These are phyloP conservation scores for Moricandia arvensis DNA, from an alignment of 345 rosid genomes.

Conservation along the genomic window DNA sequence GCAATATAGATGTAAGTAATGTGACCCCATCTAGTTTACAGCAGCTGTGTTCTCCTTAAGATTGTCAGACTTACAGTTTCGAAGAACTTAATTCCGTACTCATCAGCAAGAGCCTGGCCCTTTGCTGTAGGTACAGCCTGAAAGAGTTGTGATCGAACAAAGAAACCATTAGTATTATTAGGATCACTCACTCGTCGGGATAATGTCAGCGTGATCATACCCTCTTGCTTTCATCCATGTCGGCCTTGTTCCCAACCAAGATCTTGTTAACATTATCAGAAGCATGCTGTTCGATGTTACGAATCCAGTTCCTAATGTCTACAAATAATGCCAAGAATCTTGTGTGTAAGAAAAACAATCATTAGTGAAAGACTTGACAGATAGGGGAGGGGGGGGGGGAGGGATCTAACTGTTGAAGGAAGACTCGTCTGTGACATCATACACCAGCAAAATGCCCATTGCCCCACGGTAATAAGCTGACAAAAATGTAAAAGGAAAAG, in stretches of 20 bases:
- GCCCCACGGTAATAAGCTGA: conserved; percentile 94
- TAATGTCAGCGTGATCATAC: conserved; percentile 36
- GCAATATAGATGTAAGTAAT: background rate
- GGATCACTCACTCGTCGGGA: background rate
- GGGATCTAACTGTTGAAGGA: conserved; percentile 70
- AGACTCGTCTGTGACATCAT: conserved; percentile 88
- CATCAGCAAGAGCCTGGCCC: conserved; percentile 99
- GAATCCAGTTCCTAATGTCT: conserved; percentile 99
- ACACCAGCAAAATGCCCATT: conserved; percentile 89
- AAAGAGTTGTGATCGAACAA: background rate
- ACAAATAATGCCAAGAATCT: conserved; percentile 30
- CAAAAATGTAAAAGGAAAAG: background rate
- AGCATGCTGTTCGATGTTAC: conserved; percentile 98
- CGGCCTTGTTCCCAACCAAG: conserved; percentile 98
- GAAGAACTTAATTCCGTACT: conserved; percentile 94
- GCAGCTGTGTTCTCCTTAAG: background rate
- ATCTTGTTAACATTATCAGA: conserved; percentile 99
- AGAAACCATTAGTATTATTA: background rate
- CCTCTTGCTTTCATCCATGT: conserved; percentile 99
- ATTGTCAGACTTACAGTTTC: conserved; percentile 70
- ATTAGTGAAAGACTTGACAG: background rate
- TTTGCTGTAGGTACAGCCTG: conserved; percentile 95
- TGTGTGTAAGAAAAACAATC: background rate
- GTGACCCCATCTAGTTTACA: background rate
- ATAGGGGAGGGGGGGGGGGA: background rate